phyloP scores from a whole-genome alignment of 495 filamentous ascomycete species.

The Penicillium canescens region DNA sequence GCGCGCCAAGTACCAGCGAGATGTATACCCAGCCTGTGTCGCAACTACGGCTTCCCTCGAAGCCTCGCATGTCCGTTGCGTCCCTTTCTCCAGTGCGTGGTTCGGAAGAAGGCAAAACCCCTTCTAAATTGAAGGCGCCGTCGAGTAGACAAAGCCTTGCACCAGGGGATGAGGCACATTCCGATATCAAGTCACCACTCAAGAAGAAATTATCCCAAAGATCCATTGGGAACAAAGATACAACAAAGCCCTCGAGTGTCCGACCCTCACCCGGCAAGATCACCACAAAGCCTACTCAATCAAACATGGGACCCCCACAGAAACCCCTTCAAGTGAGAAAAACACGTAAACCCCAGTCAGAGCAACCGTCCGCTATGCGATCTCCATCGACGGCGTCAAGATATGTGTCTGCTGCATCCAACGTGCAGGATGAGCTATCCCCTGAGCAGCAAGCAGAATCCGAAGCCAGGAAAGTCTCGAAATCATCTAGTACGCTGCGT shows the following conservation, averaged over 20 bases:
- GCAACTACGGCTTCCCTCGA: constrained; percentile 33
- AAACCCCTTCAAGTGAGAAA: constrained; percentile 52
- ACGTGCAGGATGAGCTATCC: constrained; percentile 30
- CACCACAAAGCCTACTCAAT: constrained; percentile 52
- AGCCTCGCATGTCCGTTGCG: constrained; percentile 22
- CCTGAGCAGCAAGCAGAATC: constrained; percentile 30
- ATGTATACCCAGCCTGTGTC: constrained; percentile 26
- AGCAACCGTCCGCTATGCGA: constrained; percentile 24
- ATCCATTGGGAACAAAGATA: constrained; percentile 44
- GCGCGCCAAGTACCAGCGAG: constrained; percentile 30
- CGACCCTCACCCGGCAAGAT: constrained; percentile 56
- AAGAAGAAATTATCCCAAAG: constrained; percentile 17
- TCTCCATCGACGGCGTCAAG: constrained; percentile 35
- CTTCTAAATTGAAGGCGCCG: constrained; percentile 28
- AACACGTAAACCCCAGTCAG: constrained; percentile 36
- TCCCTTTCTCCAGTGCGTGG: constrained; percentile 14
- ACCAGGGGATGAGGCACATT: background rate
- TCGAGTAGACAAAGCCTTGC: constrained; percentile 24
- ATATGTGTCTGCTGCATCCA: constrained; percentile 35
- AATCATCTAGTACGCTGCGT: constrained; percentile 77
- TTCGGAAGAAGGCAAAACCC: constrained; percentile 22
- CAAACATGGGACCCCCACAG: constrained; percentile 43
- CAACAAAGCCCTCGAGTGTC: constrained; percentile 48
- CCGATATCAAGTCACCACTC: constrained; percentile 6
- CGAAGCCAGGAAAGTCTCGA: constrained; percentile 49